Base-by-base conservation (phyloP, 805 yeast species). In the Saccharomycopsis sp. region DNA sequence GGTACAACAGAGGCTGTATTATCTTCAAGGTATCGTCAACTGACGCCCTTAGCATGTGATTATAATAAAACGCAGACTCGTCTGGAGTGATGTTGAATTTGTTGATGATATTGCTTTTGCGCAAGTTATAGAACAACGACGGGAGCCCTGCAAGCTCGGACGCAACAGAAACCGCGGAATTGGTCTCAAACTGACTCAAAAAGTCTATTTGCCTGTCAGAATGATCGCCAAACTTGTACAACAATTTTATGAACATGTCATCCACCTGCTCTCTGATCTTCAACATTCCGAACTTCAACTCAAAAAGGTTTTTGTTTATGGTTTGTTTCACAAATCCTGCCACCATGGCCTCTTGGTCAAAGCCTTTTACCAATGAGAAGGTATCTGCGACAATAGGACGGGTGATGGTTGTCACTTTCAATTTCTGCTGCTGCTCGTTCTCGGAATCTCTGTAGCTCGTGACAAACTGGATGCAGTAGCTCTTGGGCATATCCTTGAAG, bases 41-140 rank as follows among this genome's bases (percentile, higher is more conserved):
- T 5, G 62, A 56, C 24, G 66, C 54, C 48, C 60, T 65, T 52
- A 68, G 55, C 48, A 73, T 72, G 67, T 70, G 64, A 51, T 68
- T 67, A 58, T 74, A 76, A 58, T 73, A 68, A 59, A 61, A 70
- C 14, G 78, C 75, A n/a, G 78, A 73, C 62, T 76, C 79, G 57
- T 76, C 80, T 0, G 79, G 80, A 54, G 75, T 71, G 9, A 75
- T 69, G 60, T 75, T 75, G 64, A 74, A 75, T 2, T 73, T 70
- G 46, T 68, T 64, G 7, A 75, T 62, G 29, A 76, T 68, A 2
- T 71, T 73, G 54, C 73, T 73, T 54, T 70, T 67, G 53, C 75
- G 63, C 56, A 76, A 66, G 55, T 69, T 64, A 57, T 73, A 75
- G 2, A 71, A 63, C 53, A 70, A 65, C 15, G 67, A 57, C 1